A percentile compares a stretch with the other conserved stretches of the same genome.
phyloP scores from a whole-genome alignment of 495 filamentous ascomycete species.

The Bryoglossum gracile region DNA sequence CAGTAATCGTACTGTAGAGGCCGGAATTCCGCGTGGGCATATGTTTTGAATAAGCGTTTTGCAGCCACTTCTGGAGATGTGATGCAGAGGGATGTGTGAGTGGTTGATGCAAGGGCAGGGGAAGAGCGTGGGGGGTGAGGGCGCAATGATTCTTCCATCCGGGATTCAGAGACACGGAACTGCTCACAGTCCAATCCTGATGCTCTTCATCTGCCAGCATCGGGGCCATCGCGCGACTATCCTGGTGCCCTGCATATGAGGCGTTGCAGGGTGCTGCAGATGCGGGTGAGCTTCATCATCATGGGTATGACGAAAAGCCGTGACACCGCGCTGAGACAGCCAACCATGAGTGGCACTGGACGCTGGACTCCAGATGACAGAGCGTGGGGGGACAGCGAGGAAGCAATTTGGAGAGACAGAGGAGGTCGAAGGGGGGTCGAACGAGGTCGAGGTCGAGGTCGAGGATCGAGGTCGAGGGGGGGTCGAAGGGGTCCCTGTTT shows the following conservation, averaged over 20 bases:
- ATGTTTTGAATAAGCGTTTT: too few species aligned
- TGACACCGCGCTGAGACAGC: conserved; percentile 20
- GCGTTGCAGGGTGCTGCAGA: conserved; percentile 1
- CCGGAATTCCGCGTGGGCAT: too few species aligned
- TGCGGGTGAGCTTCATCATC: conserved; percentile 12
- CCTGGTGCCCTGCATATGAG: conserved; percentile 17
- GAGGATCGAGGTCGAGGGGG: neutral
- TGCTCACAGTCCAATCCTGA: neutral
- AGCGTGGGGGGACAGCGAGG: conserved; percentile 5
- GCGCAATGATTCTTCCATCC: neutral
- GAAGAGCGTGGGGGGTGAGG: neutral
- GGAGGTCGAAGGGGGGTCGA: too few species aligned
- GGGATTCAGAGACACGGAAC: too few species aligned
- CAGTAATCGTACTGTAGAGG: too few species aligned
- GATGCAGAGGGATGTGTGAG: neutral
- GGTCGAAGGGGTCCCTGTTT: too few species aligned
- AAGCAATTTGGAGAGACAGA: conserved; percentile 20
- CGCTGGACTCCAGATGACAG: too few species aligned
- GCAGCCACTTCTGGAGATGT: too few species aligned
- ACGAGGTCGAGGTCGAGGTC: neutral
- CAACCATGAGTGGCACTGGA: too few species aligned
- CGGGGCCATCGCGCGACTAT: too few species aligned
- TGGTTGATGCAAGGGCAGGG: neutral
- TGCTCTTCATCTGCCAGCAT: conserved; percentile 6
- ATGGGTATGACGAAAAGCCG: conserved; percentile 18